Evolutionary conservation across 768 basidiomycete genomes (phyloP), one percentile per base, ranked within the genome.

Genomic region (Gelatoporia subvermispora): DNA sequence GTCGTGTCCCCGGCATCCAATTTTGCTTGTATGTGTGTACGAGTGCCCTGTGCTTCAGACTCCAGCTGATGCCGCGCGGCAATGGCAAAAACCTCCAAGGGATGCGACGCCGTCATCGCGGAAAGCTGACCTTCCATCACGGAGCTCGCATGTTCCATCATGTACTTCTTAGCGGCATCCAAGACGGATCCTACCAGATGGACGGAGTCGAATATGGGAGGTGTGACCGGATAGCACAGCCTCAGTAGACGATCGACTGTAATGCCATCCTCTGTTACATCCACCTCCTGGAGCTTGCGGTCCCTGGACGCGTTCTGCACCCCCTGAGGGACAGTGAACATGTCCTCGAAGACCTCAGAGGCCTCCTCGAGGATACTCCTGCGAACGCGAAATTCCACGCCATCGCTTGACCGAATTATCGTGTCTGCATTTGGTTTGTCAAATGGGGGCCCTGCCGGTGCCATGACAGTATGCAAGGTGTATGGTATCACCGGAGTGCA

Each of bases 321-420:
- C 13, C 28, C n/a, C 22, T 48, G 51, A 0, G 55, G 51, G 10
- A 48, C 13, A 10, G 43, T 35, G 50, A 60, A 54, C 51, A 60
- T 43, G 28, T 47, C 47, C 8, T 42, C 43, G 17, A 57, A 57
- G 16, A 57, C 25, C 8, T 50, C 42, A 4, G 58, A 60, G 2
- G 53, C 50, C 21, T 50, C 51, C 1, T 23, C 25, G 2, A 55
- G 36, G 21, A 57, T 45, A 8, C 37, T 17, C 11, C 31, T 23
- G 18, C 36, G 50, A 10, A 51, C 45, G 36, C 48, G 50, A 38
- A 60, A 57, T 8, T 51, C 44, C 28, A 54, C 53, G 16, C 34
- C 20, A 36, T 54, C 53, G 13, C 48, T 11, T 8, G 65, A 60
- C 4, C 53, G 55, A 1, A 60, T 31, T 25, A 53, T 47, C 13